These are phyloP conservation scores for Penicillium expansum DNA, from an alignment of 2,329 filamentous ascomycete species.

Conservation along the genomic window DNA sequence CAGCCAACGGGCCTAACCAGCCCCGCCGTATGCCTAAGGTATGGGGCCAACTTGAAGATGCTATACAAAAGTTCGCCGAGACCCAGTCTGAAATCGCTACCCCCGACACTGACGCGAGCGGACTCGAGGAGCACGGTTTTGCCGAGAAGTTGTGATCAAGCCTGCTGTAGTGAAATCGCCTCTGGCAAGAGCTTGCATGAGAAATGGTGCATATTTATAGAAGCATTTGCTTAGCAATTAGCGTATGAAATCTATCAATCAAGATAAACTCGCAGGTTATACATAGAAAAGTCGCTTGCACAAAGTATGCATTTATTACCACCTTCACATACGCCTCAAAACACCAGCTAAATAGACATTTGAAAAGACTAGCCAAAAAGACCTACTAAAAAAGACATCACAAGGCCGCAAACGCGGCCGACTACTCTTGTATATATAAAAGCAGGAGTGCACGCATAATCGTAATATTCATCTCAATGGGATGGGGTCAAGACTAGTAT, in stretches of 20 bases:
- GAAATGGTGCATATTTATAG: not conserved
- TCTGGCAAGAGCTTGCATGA: slow-evolving; percentile 2
- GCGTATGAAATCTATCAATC: not conserved
- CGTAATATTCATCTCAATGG: slow-evolving; percentile 16
- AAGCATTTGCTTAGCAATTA: slow-evolving; percentile 2
- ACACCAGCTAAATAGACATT: too few species aligned
- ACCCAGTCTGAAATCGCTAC: slow-evolving; percentile 52
- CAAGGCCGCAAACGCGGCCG: too few species aligned
- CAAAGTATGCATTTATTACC: too few species aligned
- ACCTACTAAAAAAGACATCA: too few species aligned
- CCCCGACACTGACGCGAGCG: slow-evolving; percentile 50
- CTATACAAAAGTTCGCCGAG: slow-evolving; percentile 48
- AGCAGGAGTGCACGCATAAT: slow-evolving; percentile 4
- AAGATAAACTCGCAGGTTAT: too few species aligned
- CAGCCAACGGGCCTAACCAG: slow-evolving; percentile 62
- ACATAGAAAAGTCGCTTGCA: too few species aligned
- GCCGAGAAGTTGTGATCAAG: slow-evolving; percentile 42
- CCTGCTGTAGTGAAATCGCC: not conserved
- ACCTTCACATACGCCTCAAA: too few species aligned
- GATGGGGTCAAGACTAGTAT: slow-evolving; percentile 22
- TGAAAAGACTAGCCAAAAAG: too few species aligned
- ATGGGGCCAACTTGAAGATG: slow-evolving; percentile 60
- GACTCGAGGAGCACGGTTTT: slow-evolving; percentile 57
- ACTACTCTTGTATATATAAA: not conserved
- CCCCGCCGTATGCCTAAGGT: slow-evolving; percentile 64